Base-by-base conservation (phyloP, 257 asterid species). In the Jasminum sambac region DNA sequence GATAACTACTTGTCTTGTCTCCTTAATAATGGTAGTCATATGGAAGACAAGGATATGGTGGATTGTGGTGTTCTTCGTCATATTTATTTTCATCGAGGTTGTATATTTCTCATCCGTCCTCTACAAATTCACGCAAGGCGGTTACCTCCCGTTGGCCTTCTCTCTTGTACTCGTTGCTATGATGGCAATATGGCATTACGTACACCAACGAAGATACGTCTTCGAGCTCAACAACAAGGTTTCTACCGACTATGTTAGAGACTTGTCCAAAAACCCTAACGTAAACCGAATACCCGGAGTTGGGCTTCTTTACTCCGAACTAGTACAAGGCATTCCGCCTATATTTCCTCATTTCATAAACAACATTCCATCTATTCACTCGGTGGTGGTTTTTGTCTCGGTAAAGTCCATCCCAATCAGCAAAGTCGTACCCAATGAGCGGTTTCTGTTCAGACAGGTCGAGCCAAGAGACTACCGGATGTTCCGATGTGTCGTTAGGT, bases 261-360 rank as follows among this genome's bases (percentile, higher is more conserved):
- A 85, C 6, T 23, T 90, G 17, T 78, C 84, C 0, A 80, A 75
- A 4, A 80, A 78, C 63, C 72, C 34, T 0, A 48, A 72, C 5
- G 67, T 87, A 2, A 76, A 23, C n/a, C 59, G 94, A 63, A 17
- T 86, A 2, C 95, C 91, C 0, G 97, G 97, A 1, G 80, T 90
- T 1, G 94, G 91, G 5, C 64, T 90, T 13, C 64, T 88, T 0
- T 90, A 90, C 63, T 90, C 94, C 0, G 91, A 86, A 14, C 78
- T 90, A 0, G 97, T 88, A 0, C 94, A 90, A 25, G 96, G 94
- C 2, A 86, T 90, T 62, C 96, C 95, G 0, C 97, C 93, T 0
- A 88, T 90, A 17, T 86, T 88, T 26, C 76, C 88, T 2, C 97
- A 88, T 38, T 90, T 83, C 55, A 72, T 86, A 11, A 44, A 86